These are phyloP conservation scores for Medicago lupulina DNA, from an alignment of 306 rosid species.

Conservation along the genomic window DNA sequence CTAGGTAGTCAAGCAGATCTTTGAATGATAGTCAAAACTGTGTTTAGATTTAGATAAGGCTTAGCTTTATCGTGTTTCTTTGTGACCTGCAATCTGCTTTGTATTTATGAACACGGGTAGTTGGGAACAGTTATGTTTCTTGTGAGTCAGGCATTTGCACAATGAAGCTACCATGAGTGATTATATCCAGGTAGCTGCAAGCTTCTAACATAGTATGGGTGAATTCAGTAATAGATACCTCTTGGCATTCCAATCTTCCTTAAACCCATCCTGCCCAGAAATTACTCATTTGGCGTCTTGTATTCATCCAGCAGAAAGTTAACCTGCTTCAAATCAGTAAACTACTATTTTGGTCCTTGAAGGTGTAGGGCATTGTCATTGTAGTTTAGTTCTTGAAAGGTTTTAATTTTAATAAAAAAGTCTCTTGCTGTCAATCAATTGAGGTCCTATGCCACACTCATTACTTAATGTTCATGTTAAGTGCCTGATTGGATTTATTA, in stretches of 20 bases:
- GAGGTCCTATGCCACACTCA: not conserved
- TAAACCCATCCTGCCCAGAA: not conserved
- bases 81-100: not conserved
- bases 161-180: not conserved
- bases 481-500: not conserved
- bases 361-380: not conserved
- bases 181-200: not conserved
- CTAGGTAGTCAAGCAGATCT: slow-evolving; percentile 21
- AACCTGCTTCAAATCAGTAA: not conserved
- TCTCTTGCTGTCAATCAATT: not conserved
- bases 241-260: not conserved
- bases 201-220: not conserved
- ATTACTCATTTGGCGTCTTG: not conserved
- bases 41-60: not conserved
- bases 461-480: not conserved
- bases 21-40: not conserved
- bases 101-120: not conserved
- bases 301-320: not conserved
- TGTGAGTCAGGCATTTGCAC: not conserved
- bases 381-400: not conserved
- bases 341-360: not conserved
- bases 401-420: not conserved
- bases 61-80: not conserved
- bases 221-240: not conserved
- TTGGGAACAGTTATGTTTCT: not conserved